Evolutionary conservation across 768 basidiomycete species (phyloP).

Genomic region (Polyporus arcularius): DNA sequence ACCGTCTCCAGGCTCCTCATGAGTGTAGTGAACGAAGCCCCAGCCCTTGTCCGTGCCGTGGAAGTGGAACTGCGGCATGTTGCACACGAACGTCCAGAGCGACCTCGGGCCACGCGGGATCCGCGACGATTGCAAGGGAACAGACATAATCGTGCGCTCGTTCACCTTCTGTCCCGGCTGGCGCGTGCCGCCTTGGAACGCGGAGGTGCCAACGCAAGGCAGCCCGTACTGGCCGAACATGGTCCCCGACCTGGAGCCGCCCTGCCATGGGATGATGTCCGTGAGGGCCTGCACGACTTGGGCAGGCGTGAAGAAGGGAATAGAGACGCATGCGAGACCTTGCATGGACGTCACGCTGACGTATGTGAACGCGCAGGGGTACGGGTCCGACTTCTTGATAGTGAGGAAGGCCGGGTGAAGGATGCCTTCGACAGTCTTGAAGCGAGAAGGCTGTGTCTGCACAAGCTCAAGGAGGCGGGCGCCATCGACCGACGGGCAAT

Average conservation of each 20-base stretch:
- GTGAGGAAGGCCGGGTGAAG: slow-evolving; percentile 28
- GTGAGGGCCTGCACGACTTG: slow-evolving; percentile 27
- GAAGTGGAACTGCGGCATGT: background rate
- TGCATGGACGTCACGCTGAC: background rate
- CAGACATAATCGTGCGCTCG: background rate
- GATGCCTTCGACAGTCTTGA: slow-evolving; percentile 29
- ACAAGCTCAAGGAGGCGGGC: slow-evolving; percentile 28
- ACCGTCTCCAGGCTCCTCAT: background rate
- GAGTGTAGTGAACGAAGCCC: slow-evolving; percentile 1
- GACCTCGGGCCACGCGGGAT: background rate
- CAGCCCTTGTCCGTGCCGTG: background rate
- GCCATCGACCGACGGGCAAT: slow-evolving; percentile 28
- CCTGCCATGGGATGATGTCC: slow-evolving; percentile 1
- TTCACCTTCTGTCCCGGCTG: background rate
- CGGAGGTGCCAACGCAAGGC: slow-evolving; percentile 3
- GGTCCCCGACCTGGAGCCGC: background rate
- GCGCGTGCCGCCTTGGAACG: slow-evolving; percentile 20
- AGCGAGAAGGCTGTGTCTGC: slow-evolving; percentile 27
- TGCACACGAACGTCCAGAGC: slow-evolving; percentile 23
- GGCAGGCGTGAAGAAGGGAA: slow-evolving; percentile 33
- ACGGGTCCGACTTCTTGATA: slow-evolving; percentile 3
- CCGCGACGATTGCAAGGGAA: background rate
- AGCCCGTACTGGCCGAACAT: slow-evolving; percentile 2
- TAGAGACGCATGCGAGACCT: background rate
- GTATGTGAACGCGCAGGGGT: slow-evolving; percentile 26